phyloP scores from a whole-genome alignment of 2,329 filamentous ascomycete genomes.

The Didymella sp. region DNA sequence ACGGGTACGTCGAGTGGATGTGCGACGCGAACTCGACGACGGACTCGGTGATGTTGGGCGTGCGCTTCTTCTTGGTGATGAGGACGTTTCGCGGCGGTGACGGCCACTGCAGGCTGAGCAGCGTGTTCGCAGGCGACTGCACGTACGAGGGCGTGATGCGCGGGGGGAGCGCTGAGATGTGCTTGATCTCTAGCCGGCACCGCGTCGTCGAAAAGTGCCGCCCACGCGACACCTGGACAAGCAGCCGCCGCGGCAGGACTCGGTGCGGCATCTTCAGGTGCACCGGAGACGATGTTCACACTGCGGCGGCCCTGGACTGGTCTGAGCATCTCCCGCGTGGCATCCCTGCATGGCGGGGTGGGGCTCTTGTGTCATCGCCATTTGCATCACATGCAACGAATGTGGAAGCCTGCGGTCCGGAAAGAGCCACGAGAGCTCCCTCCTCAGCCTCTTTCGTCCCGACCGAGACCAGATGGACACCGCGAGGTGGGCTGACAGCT shows the following conservation, averaged over 20 bases:
- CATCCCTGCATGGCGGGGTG: conserved; percentile 7
- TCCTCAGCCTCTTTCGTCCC: conserved; percentile 18
- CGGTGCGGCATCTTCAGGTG: conserved; percentile 25
- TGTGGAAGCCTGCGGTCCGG: conserved; percentile 26
- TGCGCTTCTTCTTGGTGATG: conserved; percentile 70
- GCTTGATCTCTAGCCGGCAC: conserved; percentile 32
- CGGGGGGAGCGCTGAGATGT: conserved; percentile 43
- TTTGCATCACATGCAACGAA: conserved; percentile 9
- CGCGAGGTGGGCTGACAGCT: conserved; percentile 3
- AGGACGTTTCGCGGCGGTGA: conserved; percentile 72
- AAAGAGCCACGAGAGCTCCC: conserved; percentile 9
- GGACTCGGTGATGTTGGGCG: conserved; percentile 61
- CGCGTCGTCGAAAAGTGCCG: conserved; percentile 40
- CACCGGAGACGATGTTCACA: conserved; percentile 1
- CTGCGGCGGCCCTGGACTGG: background rate
- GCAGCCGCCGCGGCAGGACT: conserved; percentile 35
- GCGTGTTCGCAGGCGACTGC: conserved; percentile 66
- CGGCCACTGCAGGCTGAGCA: conserved; percentile 72
- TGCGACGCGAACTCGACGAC: conserved; percentile 70
- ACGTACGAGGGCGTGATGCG: conserved; percentile 46
- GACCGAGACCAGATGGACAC: conserved; percentile 13
- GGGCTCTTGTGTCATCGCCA: conserved; percentile 23
- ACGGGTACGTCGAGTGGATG: conserved; percentile 79
- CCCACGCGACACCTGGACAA: conserved; percentile 3
- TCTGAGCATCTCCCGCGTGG: conserved; percentile 9